These are phyloP conservation scores for Colletotrichum sidae DNA, from an alignment of 2,329 filamentous ascomycete species.

Conservation along the genomic window DNA sequence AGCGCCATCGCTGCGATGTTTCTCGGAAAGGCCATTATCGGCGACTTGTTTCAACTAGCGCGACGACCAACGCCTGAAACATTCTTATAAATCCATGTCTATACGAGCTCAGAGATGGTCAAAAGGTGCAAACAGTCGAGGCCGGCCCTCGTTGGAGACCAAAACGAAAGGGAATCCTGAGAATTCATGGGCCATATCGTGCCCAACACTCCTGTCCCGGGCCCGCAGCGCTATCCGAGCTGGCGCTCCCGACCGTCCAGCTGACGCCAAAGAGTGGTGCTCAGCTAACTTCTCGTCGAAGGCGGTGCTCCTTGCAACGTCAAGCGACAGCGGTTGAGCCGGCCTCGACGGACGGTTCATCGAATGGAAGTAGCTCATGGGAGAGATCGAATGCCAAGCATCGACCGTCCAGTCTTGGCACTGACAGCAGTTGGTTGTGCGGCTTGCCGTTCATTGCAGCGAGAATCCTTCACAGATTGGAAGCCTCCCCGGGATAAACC, in stretches of 20 bases:
- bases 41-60: conserved; percentile 1
- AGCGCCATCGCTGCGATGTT: not conserved
- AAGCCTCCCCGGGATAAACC: conserved; percentile 2
- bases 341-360: conserved; percentile 1
- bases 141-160: too few relatives aligned
- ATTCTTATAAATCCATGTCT: not conserved
- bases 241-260: not conserved
- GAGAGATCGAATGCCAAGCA: conserved; percentile 27
- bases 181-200: not conserved
- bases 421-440: conserved; percentile 5
- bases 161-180: not conserved
- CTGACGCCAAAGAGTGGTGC: conserved; percentile 2
- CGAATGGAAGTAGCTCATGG: conserved; percentile 1
- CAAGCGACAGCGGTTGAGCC: not conserved
- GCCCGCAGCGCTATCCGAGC: conserved; percentile 7
- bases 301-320: not conserved
- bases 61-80: conserved; percentile 2
- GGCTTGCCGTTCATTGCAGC: not conserved
- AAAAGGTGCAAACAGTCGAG: too few relatives aligned
- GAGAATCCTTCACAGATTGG: not conserved
- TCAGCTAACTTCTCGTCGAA: not conserved
- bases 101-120: not conserved
- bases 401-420: conserved; percentile 8
- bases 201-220: not conserved
- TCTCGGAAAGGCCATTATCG: not conserved